Conservation (phyloP, 2,329 filamentous ascomycete species). For the Fusarium sp. region DNA sequence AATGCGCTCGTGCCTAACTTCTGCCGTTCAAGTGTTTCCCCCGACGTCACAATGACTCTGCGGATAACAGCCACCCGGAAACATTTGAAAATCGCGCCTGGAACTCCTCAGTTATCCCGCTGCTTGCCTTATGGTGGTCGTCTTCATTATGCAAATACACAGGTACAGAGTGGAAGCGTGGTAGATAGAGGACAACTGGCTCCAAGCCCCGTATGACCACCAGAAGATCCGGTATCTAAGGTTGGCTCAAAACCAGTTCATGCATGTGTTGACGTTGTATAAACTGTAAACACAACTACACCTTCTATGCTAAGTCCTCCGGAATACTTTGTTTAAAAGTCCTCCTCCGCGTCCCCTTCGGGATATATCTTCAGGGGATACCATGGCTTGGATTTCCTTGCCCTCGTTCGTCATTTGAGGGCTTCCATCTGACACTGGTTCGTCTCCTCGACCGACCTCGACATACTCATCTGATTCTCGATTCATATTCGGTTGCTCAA, state of each 20-base stretch:
- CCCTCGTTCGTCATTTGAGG: conserved; percentile 33
- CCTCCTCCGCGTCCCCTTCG: conserved; percentile 47
- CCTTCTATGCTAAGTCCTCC: conserved; percentile 39
- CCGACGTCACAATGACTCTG: too few relatives aligned
- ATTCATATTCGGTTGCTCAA: conserved; percentile 41
- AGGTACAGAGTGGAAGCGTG: not conserved
- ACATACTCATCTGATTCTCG: conserved; percentile 52
- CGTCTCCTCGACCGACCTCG: conserved; percentile 47
- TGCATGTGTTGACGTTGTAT: conserved; percentile 3
- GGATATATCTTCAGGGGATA: conserved; percentile 35
- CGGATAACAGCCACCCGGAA: too few relatives aligned
- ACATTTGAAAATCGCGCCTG: not conserved
- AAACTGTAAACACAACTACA: conserved; percentile 7
- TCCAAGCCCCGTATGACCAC: not conserved
- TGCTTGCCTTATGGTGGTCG: not conserved
- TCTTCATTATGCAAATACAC: not conserved
- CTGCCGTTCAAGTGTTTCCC: not conserved
- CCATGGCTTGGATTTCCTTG: conserved; percentile 34
- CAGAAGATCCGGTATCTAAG: not conserved
- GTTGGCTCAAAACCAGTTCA: not conserved
- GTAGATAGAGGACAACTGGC: not conserved
- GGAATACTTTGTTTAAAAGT: conserved; percentile 53
- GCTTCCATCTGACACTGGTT: conserved; percentile 30
- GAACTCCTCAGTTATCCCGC: not conserved
- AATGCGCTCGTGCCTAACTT: not conserved